A percentile compares a stretch with the other conserved stretches of the same genome.
phyloP scores from a whole-genome alignment of 1,284 basidiomycete species.

The Tilletiaria anomala region DNA sequence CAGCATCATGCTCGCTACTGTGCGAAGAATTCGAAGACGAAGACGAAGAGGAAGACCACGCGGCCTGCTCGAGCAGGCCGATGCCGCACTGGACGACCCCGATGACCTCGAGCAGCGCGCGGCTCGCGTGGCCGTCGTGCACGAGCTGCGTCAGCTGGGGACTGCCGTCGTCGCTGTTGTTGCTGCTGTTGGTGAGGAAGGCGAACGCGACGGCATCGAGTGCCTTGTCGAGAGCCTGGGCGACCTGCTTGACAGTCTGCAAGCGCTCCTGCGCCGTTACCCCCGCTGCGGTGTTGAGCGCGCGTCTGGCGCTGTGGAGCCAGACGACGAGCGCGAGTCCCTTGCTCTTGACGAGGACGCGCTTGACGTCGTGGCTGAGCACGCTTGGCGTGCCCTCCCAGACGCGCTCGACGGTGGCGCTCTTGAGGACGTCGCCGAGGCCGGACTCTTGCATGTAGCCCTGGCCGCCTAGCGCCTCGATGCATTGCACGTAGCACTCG shows the following conservation, averaged over 20 bases:
- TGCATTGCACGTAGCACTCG: constrained; percentile 56
- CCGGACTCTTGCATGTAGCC: constrained; percentile 67
- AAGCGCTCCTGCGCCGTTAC: not conserved
- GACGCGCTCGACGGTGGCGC: constrained; percentile 60
- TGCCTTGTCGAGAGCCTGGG: constrained; percentile 2
- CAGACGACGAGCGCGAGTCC: constrained; percentile 40
- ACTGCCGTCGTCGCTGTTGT: constrained; percentile 9
- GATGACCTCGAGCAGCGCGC: constrained; percentile 16
- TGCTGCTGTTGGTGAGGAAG: constrained; percentile 7
- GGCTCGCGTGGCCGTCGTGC: no score
- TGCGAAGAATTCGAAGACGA: no score
- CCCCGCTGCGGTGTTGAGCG: constrained; percentile 5
- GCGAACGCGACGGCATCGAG: not conserved
- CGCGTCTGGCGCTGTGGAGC: constrained; percentile 34
- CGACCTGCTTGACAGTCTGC: constrained; percentile 4
- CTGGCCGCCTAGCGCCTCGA: constrained; percentile 59
- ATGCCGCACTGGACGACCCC: constrained; percentile 9
- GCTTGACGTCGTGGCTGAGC: constrained; percentile 53
- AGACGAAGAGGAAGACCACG: no score
- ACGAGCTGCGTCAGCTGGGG: no score
- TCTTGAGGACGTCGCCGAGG: constrained; percentile 45
- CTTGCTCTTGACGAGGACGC: constrained; percentile 44
- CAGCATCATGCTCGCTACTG: no score
- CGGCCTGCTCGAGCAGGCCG: constrained; percentile 13
- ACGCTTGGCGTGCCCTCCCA: constrained; percentile 57